Base-by-base conservation (phyloP, 495 filamentous ascomycete genomes). In the Podospora sp. region DNA sequence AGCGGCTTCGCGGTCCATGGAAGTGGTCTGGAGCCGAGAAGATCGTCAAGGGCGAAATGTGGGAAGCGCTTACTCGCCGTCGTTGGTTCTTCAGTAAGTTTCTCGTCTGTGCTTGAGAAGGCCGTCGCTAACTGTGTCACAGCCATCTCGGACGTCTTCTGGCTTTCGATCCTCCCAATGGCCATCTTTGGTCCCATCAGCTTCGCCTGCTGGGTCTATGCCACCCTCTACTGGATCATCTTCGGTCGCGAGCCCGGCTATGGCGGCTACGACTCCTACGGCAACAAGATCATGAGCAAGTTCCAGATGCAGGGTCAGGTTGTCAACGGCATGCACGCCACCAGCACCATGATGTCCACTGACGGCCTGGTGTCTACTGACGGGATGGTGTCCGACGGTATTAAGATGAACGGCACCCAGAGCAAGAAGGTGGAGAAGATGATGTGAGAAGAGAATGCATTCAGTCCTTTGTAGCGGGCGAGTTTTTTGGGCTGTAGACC, bases 41-140 rank as follows among this genome's bases (percentile, higher is more conserved):
- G 59, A 65, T 81, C 6, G 50, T 73, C 69, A 36, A 76, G 77
- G 75, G 62, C 0, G 80, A 81, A 68, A 55, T 81, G 16, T 82
- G 80, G 80, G 72, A 70, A 8, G 68, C 72, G 7, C 69, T 79
- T 21, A 65, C 66, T 18, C 46, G 77, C 25, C 68, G 77, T 51
- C 68, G 76, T 25, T 65, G 73, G 56, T 73, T 77, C 27, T 75
- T 72, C 63, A 72, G 69, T 66, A 75, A n/a, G 72, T 80, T 9
- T 63, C 71, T 14, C 11, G 79, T 80, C 27, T 75, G 73, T n/a
- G 72, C 8, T 78, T 73, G 75, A 69, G 50, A 69, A n/a, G 68
- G 69, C n/a, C 20, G 11, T 11, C 18, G 12, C 67, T 77, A 40
- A 67, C 71, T 11, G 36, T 26, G 61, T 62, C 50, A 67, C 69